These are phyloP conservation scores for Schizophyllum commune DNA, from an alignment of 1,284 basidiomycete species.

Conservation along the genomic window DNA sequence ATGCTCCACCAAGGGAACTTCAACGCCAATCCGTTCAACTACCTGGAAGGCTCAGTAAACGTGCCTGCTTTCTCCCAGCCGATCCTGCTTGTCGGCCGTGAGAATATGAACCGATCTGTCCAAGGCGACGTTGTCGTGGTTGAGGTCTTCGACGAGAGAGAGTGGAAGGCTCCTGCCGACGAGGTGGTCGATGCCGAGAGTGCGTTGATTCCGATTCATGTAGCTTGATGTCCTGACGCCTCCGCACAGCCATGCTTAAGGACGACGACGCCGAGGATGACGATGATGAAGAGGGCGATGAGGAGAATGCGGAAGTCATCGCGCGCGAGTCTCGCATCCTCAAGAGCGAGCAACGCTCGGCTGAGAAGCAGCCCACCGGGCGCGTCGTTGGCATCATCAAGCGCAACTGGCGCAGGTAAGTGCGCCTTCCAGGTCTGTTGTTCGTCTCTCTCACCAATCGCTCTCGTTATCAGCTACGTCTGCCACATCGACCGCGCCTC, in stretches of 20 bases:
- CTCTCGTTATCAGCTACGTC: too few species aligned
- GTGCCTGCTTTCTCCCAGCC: slow-evolving; percentile 71
- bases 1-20: slow-evolving; percentile 89
- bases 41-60: slow-evolving; percentile 78
- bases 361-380: slow-evolving; percentile 83
- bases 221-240: neutral
- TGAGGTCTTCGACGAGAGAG: slow-evolving; percentile 78
- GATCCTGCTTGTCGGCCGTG: slow-evolving; percentile 80
- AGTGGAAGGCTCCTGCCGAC: slow-evolving; percentile 92
- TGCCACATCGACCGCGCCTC: slow-evolving; percentile 93
- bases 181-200: slow-evolving; percentile 92
- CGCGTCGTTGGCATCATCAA: slow-evolving; percentile 89
- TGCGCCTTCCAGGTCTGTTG: too few species aligned
- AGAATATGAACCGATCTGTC: slow-evolving; percentile 94
- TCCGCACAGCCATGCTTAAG: slow-evolving; percentile 61
- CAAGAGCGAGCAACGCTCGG: slow-evolving; percentile 30
- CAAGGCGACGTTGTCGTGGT: slow-evolving; percentile 93
- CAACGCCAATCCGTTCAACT: slow-evolving; percentile 94
- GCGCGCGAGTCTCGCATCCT: slow-evolving; percentile 44
- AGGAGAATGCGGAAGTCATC: slow-evolving; percentile 46
- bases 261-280: slow-evolving; percentile 87
- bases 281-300: slow-evolving; percentile 33
- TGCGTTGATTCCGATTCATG: slow-evolving; percentile 24
- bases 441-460: too few species aligned
- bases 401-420: slow-evolving; percentile 90